Evolutionary conservation across 805 yeast species (phyloP), one percentile per base, ranked within the genome.

Genomic region (Brettanomyces naardenensis): DNA sequence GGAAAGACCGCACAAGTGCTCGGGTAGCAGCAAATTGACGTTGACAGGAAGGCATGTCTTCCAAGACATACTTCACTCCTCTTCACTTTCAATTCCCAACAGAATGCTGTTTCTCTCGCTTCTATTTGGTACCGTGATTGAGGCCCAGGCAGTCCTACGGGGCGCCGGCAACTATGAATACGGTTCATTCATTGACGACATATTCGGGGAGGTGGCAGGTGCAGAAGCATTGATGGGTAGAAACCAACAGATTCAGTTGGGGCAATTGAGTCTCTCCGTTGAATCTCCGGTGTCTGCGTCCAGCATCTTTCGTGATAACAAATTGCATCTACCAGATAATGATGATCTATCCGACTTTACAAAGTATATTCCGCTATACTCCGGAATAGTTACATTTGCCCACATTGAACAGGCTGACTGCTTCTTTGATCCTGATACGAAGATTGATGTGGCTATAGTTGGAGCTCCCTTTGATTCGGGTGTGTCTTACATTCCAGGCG

Each of bases 381-480:
- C 77, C 72, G 80, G 80, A 4, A 66, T 74, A 27, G 60, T 70
- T 17, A 68, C 80, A 1, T 76, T 71, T 58, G 82, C 73, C 1
- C 76, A 72, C 40, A 56, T 74, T 32, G 69, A 71, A 7, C 58
- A 59, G 37, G 62, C 64, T 42, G 59, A 70, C 43, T 75, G 81
- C 49, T 74, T 68, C 49, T 68, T 33, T 61, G 61, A 67, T 38
- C 64, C 65, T 19, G 51, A 45, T 14, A 41, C 67, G 7, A 56
- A 60, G 32, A 45, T 58, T 11, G 80, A 75, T 46, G 66, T 75
- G 30, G 80, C 79, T 3, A 66, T 75, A 20, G 68, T 73, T 10
- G 79, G 79, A 2, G 78, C 78, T 1, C 79, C 78, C 1, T 75
- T 72, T 42, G 80, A 75, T 46, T 69, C 78, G 0, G 77, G 78